These are phyloP conservation scores for Sequoia sempervirens DNA, from an alignment of 75 land plant genomes.

Conservation along the genomic window DNA sequence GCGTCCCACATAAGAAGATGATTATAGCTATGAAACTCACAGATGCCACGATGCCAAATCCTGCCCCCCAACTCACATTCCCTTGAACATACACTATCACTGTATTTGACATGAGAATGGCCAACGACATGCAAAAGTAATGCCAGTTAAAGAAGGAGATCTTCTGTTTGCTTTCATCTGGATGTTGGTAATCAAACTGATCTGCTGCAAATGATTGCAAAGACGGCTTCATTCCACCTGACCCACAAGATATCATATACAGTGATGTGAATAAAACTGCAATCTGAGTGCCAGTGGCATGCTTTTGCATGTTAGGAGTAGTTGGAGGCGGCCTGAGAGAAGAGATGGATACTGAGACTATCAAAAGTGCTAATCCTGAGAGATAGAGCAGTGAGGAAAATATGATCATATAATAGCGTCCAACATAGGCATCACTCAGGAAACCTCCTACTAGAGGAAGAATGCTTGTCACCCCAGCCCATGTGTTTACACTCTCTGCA, in stretches of 20 bases:
- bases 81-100: too few species aligned
- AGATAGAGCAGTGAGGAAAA: slow-evolving; percentile 20
- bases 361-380: not conserved
- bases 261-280: not conserved
- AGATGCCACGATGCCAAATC: too few species aligned
- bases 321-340: not conserved
- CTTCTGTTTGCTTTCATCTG: too few species aligned
- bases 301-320: too few species aligned
- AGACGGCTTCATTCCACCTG: not conserved
- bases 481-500: slow-evolving; percentile 20
- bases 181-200: too few species aligned
- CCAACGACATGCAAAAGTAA: too few species aligned
- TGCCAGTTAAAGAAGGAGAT: too few species aligned
- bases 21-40: too few species aligned
- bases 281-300: not conserved
- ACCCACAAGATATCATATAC: not conserved
- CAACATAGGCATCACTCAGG: slow-evolving; percentile 16
- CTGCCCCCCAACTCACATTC: too few species aligned
- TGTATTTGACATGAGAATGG: too few species aligned
- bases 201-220: not conserved
- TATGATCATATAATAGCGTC: slow-evolving; percentile 15
- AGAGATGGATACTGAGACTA: not conserved
- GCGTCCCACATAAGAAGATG: too few species aligned
- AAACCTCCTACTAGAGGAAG: slow-evolving; percentile 22
- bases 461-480: slow-evolving; percentile 16